Evolutionary conservation across 495 filamentous ascomycete genomes (phyloP), one percentile per base, ranked within the genome.

Genomic region (Elaphomyces granulatus): DNA sequence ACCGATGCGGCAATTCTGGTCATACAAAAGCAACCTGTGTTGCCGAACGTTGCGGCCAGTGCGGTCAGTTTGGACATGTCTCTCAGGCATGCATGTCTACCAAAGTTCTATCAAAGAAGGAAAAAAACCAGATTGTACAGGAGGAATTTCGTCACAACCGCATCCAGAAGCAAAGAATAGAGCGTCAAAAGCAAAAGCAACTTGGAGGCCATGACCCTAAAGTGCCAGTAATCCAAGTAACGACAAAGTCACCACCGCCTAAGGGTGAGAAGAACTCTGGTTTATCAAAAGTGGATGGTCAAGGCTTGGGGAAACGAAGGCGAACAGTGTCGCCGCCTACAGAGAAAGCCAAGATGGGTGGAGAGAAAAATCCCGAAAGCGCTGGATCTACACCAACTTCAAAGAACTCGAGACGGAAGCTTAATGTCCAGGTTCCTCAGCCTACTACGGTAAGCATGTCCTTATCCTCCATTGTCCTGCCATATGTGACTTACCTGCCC

Each of bases 171-270:
- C 49, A 53, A 19, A 53, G 48, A 14, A 40, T 49, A 0, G 66
- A 70, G 23, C 58, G 55, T 26, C 59, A 60, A 41, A 62, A 59
- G 36, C 53, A 53, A 26, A 55, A 48, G 34, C 67, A 72, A 34
- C 49, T 67, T 15, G 65, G 59, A 17, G 55, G 54, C 2, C 66
- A 71, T 46, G 62, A 70, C 46, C 62, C 56, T 10, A 61, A 64
- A 33, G 55, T 72, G 15, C 70, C 70, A 4, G 39, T 50, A 6
- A 53, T 72, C 35, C 54, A 59, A 32, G 52, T 58, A 7, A 59
- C 59, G n/a, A 47, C 37, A 18, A 42, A 45, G 9, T 42, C 42
- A 2, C 41, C 44, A 16, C 20, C 43, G 8, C 36, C 40, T 8
- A 28, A 37, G 4, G 20, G 28, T 15, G n/a, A n/a, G n/a, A 47